Percentiles rank a stretch among this genome's conserved stretches.
Conservation (phyloP, 768 basidiomycete genomes). For the Tricholoma bakamatsutake region DNA sequence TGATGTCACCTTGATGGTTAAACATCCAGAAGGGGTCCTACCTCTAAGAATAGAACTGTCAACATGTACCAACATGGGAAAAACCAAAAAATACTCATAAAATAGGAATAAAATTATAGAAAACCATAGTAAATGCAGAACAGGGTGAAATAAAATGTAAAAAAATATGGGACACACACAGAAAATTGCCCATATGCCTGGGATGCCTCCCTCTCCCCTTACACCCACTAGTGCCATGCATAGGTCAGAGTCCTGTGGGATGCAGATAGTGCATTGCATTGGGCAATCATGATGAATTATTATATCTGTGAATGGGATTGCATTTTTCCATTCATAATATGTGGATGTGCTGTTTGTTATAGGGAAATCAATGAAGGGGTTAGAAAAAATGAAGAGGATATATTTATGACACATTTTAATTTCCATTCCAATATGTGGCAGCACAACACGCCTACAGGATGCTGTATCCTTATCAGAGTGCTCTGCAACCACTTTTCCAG, state of each 20-base stretch:
- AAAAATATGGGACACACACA: no score
- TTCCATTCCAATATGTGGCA: neutral
- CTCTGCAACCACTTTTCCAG: neutral
- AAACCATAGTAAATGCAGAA: no score
- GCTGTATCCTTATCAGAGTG: neutral
- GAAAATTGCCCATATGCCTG: no score
- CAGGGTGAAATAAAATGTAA: no score
- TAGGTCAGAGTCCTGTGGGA: neutral
- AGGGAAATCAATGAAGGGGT: neutral
- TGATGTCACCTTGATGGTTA: no score
- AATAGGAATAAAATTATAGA: no score
- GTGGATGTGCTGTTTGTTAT: no score
- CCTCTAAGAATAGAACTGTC: no score
- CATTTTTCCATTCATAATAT: neutral
- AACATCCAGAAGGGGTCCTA: no score
- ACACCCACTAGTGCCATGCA: neutral
- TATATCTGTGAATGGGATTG: neutral
- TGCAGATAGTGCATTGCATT: neutral
- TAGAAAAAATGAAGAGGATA: neutral
- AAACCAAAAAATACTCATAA: no score
- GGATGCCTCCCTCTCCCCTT: no score
- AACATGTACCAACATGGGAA: no score
- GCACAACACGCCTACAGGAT: neutral
- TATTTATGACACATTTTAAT: neutral
- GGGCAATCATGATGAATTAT: neutral